A percentile compares a stretch with the other conserved stretches of the same genome.
Evolutionary conservation across 2,329 filamentous ascomycete species (phyloP).

Genomic region (Aspergillus proliferans): DNA sequence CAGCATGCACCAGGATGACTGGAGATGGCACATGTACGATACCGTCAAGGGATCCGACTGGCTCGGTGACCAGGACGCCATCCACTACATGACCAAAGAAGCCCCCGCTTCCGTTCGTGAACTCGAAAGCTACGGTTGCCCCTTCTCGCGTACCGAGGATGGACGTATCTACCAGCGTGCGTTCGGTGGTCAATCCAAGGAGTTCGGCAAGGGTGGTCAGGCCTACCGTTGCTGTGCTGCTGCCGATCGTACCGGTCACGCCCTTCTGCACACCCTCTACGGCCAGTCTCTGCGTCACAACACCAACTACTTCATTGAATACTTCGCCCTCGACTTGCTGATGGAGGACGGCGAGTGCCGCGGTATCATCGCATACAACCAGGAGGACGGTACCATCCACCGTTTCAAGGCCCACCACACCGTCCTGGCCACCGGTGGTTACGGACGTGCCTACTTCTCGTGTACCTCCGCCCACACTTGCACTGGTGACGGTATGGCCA

Average conservation of each 20-base stretch:
- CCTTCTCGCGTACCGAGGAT: slow-evolving; percentile 86
- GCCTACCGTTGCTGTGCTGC: slow-evolving; percentile 96
- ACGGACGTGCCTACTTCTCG: slow-evolving; percentile 96
- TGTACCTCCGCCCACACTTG: slow-evolving; percentile 98
- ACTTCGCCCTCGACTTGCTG: slow-evolving; percentile 92
- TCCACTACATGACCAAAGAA: slow-evolving; percentile 97
- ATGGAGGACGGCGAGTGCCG: slow-evolving; percentile 98
- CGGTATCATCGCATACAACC: slow-evolving; percentile 95
- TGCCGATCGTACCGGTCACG: slow-evolving; percentile 93
- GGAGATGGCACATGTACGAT: slow-evolving; percentile 99
- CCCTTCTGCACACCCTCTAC: slow-evolving; percentile 95
- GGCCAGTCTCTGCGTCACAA: slow-evolving; percentile 95
- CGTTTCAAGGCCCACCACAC: slow-evolving; percentile 96
- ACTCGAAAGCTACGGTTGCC: slow-evolving; percentile 95
- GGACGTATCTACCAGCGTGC: slow-evolving; percentile 98
- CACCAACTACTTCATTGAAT: slow-evolving; percentile 99
- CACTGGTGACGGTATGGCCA: slow-evolving; percentile 98
- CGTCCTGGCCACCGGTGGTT: slow-evolving; percentile 92
- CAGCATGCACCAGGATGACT: slow-evolving; percentile 98
- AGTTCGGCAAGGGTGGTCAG: slow-evolving; percentile 94
- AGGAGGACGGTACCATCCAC: slow-evolving; percentile 96
- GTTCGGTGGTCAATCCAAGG: slow-evolving; percentile 93
- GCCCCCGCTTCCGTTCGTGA: slow-evolving; percentile 87
- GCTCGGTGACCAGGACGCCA: slow-evolving; percentile 94
- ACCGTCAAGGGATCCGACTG: slow-evolving; percentile 97